phyloP scores from a whole-genome alignment of 139 green algal species.

The Chlorella ohadii region DNA sequence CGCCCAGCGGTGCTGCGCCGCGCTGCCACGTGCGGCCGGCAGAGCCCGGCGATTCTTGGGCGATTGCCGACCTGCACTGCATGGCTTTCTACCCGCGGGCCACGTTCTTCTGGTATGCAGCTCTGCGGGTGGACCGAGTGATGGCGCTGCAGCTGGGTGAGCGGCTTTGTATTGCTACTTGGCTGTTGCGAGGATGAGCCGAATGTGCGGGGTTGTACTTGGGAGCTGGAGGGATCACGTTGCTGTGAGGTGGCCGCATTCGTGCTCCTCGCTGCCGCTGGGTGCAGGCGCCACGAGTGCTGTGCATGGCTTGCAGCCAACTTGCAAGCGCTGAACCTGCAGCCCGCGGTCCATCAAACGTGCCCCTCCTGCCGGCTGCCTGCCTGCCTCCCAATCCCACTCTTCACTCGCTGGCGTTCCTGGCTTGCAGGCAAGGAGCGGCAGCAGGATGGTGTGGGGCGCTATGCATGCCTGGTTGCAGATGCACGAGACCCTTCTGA shows the following conservation, averaged over 20 bases:
- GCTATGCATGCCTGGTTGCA: constrained; percentile 2
- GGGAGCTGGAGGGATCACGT: too few relatives aligned
- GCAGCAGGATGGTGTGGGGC: neutral
- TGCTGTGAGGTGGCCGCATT: too few relatives aligned
- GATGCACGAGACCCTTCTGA: neutral
- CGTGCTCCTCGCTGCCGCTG: too few relatives aligned
- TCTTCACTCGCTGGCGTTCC: too few relatives aligned
- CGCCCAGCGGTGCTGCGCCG: neutral
- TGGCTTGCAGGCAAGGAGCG: constrained; percentile 7
- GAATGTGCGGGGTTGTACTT: too few relatives aligned
- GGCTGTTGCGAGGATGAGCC: too few relatives aligned
- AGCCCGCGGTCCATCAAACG: too few relatives aligned
- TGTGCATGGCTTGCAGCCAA: too few relatives aligned
- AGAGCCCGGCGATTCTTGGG: constrained; percentile 40
- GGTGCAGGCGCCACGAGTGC: too few relatives aligned
- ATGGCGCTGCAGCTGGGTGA: constrained; percentile 34
- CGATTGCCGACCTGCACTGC: constrained; percentile 44
- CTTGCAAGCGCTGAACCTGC: too few relatives aligned
- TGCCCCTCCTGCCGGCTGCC: too few relatives aligned
- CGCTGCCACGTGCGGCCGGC: constrained; percentile 12
- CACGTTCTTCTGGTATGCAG: constrained; percentile 4
- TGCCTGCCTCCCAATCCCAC: neutral
- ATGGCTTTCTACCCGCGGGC: constrained; percentile 36
- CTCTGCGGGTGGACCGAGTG: constrained; percentile 46
- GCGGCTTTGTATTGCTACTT: too few relatives aligned